phyloP scores from a whole-genome alignment of 805 yeast genomes.

The Metschnikowia henanensis region DNA sequence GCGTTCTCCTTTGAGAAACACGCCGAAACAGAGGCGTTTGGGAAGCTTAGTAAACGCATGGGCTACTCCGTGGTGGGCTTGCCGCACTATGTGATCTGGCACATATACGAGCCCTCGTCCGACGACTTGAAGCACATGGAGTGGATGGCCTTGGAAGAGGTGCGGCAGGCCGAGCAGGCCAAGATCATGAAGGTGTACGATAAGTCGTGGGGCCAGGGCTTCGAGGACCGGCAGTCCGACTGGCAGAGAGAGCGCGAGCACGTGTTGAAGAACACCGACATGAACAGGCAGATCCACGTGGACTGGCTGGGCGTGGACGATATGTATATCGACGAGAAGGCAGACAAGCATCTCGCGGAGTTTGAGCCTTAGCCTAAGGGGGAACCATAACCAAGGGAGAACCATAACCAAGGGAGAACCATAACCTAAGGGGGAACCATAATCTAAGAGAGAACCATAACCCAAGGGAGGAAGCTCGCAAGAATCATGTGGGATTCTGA shows the following conservation, averaged over 20 bases:
- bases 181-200: conserved; percentile 65
- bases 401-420: too few species aligned
- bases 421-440: too few species aligned
- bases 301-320: conserved; percentile 71
- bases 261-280: conserved; percentile 77
- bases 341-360: conserved; percentile 39
- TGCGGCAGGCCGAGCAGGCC: conserved; percentile 60
- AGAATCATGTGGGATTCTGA: too few species aligned
- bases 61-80: conserved; percentile 84
- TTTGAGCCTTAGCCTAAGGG: conserved; percentile 34
- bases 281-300: conserved; percentile 51
- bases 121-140: conserved; percentile 89
- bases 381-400: too few species aligned
- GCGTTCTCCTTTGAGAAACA: conserved; percentile 95
- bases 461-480: too few species aligned
- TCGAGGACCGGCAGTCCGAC: conserved; percentile 66
- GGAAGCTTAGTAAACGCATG: conserved; percentile 84
- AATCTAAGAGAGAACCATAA: too few species aligned
- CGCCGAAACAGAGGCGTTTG: conserved; percentile 98
- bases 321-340: conserved; percentile 29
- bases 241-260: conserved; percentile 74
- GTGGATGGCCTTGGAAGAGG: conserved; percentile 84
- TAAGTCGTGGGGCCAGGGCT: conserved; percentile 75
- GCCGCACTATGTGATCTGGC: conserved; percentile 94
- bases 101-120: conserved; percentile 84